Conservation (phyloP, 139 green algal genomes). For the Chlorella sorokiniana region DNA sequence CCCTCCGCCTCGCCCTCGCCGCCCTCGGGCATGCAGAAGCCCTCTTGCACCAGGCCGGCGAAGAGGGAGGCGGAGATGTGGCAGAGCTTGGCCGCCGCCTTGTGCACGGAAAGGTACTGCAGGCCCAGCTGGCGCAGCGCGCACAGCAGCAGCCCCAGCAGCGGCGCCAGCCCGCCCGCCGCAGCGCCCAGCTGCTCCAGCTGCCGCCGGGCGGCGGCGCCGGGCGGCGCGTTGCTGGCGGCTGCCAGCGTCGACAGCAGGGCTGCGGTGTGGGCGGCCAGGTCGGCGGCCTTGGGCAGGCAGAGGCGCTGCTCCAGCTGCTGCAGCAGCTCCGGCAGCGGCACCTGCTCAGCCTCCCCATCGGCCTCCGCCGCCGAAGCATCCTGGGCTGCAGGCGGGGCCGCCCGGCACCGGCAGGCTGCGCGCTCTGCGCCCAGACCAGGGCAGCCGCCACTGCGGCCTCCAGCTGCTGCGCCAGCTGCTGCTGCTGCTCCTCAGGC, state of each 20-base stretch:
- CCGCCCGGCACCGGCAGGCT: neutral
- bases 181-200: neutral
- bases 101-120: slow-evolving; percentile 65
- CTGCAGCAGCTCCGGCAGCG: slow-evolving; percentile 21
- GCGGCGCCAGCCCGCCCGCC: slow-evolving; percentile 42
- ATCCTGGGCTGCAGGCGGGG: slow-evolving; percentile 11
- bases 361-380: neutral
- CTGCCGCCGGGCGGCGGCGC: neutral
- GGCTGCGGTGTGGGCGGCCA: neutral
- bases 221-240: neutral
- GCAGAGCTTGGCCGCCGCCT: slow-evolving; percentile 78
- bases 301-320: slow-evolving; percentile 24
- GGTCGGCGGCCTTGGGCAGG: neutral
- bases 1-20: slow-evolving; percentile 35
- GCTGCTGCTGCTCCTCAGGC: slow-evolving; percentile 5
- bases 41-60: slow-evolving; percentile 77
- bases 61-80: slow-evolving; percentile 84
- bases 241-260: slow-evolving; percentile 16
- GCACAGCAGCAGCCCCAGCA: slow-evolving; percentile 57
- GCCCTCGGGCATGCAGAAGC: slow-evolving; percentile 82
- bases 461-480: slow-evolving; percentile 48
- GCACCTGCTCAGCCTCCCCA: slow-evolving; percentile 1
- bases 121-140: slow-evolving; percentile 49
- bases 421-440: slow-evolving; percentile 69
- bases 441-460: slow-evolving; percentile 52